Evolutionary conservation across 495 filamentous ascomycete genomes (phyloP).

Genomic region (Oidiodendron maius): DNA sequence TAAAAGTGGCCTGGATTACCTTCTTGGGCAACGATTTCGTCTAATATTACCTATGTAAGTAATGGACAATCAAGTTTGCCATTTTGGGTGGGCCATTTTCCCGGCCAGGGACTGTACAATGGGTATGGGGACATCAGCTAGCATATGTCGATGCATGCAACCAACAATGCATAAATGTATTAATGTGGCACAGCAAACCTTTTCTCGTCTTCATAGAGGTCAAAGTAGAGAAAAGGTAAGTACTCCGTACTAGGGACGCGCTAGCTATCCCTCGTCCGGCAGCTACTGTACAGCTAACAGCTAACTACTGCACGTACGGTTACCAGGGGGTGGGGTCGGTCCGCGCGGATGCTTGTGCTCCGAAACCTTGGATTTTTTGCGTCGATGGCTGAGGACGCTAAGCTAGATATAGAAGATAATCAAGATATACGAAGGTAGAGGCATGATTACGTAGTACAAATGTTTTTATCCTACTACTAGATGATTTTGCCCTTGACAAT

Average conservation of each 20-base stretch:
- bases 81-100: no score
- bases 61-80: no score
- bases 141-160: neutral
- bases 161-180: neutral
- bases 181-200: neutral
- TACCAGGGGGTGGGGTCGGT: neutral
- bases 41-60: no score
- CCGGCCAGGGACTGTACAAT: no score
- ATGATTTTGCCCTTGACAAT: neutral
- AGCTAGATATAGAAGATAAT: neutral
- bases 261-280: neutral
- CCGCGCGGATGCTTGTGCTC: neutral
- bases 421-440: neutral
- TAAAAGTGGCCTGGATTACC: no score
- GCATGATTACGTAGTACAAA: neutral
- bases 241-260: neutral
- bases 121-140: no score
- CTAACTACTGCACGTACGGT: no score
- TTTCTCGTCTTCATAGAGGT: neutral
- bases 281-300: neutral
- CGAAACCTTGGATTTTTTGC: neutral
- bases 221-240: neutral
- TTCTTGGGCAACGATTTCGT: no score
- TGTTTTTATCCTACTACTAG: neutral
- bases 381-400: neutral